Percentiles rank a stretch among this genome's conserved stretches.
These are phyloP conservation scores for Cucurbitaria berberidis DNA, from an alignment of 2,329 filamentous ascomycete genomes.

Conservation along the genomic window DNA sequence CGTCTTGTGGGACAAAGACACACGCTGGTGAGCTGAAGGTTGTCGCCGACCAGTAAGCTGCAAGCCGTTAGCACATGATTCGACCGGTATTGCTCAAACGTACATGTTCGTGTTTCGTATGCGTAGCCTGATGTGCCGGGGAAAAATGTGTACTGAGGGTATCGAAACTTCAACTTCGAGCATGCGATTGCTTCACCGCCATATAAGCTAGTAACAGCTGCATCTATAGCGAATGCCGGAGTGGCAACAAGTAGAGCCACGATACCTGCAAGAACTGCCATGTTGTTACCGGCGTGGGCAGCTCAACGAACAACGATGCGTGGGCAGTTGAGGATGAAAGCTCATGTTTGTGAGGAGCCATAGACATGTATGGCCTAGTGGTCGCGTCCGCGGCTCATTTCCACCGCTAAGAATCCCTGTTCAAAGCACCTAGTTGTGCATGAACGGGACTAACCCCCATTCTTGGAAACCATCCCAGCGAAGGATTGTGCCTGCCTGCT, in stretches of 20 bases:
- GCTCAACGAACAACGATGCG: neutral
- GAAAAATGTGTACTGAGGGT: neutral
- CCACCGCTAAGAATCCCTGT: neutral
- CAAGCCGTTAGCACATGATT: neutral
- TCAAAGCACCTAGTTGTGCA: neutral
- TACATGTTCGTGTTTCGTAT: neutral
- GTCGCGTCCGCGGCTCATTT: neutral
- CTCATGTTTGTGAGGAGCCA: neutral
- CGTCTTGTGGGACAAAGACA: slow-evolving; percentile 25
- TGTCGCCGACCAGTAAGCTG: slow-evolving; percentile 16
- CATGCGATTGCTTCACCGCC: neutral
- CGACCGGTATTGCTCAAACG: neutral
- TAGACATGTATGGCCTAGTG: neutral
- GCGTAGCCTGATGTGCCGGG: neutral
- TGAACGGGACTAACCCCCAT: neutral
- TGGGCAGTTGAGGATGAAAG: neutral
- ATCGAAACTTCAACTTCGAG: neutral
- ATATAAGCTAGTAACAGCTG: neutral
- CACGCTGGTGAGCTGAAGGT: slow-evolving; percentile 22
- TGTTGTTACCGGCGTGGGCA: neutral
- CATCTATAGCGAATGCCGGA: neutral
- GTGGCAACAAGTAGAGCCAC: neutral
- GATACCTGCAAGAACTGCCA: neutral
- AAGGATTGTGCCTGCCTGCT: neutral
- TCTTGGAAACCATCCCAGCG: neutral